Percentiles rank a stretch among this genome's conserved stretches.
Conservation (phyloP, 306 rosid genomes). For the Lathyrus sativus region DNA sequence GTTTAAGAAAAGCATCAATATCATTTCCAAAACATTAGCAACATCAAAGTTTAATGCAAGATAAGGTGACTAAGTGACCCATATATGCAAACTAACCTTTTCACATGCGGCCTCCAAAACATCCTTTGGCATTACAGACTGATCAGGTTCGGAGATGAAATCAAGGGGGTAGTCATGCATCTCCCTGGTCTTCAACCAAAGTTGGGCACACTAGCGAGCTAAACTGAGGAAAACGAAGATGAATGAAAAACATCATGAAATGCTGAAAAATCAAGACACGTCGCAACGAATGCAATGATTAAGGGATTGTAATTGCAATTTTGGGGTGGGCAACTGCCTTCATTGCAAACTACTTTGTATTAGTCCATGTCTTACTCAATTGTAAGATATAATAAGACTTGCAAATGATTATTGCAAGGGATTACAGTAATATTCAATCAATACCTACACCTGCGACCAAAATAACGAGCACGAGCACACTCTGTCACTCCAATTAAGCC, state of each 20-base stretch:
- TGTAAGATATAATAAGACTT: not conserved
- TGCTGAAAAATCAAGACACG: too few relatives aligned
- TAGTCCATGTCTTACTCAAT: not conserved
- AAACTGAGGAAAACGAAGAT: too few relatives aligned
- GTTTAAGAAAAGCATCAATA: not conserved
- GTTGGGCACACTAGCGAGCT: conserved; percentile 97
- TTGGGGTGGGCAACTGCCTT: conserved; percentile 1
- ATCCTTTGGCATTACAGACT: conserved; percentile 64
- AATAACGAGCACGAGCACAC: conserved; percentile 97
- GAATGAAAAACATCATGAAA: too few relatives aligned
- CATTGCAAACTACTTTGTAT: not conserved
- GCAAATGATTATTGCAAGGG: not conserved
- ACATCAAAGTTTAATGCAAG: conserved; percentile 19
- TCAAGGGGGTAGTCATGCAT: conserved; percentile 85
- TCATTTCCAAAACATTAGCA: conserved; percentile 3
- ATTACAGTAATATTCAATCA: conserved; percentile 22
- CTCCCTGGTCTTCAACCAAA: conserved; percentile 91
- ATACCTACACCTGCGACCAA: conserved; percentile 97
- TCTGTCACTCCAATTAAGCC: conserved; percentile 98
- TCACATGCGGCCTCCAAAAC: conserved; percentile 59
- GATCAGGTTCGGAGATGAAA: conserved; percentile 64
- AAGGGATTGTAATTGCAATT: too few relatives aligned
- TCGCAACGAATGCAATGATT: too few relatives aligned
- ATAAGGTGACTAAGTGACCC: conserved; percentile 15
- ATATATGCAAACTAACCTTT: conserved; percentile 63